phyloP scores from a whole-genome alignment of 768 basidiomycete genomes.

The Terana coerulea region DNA sequence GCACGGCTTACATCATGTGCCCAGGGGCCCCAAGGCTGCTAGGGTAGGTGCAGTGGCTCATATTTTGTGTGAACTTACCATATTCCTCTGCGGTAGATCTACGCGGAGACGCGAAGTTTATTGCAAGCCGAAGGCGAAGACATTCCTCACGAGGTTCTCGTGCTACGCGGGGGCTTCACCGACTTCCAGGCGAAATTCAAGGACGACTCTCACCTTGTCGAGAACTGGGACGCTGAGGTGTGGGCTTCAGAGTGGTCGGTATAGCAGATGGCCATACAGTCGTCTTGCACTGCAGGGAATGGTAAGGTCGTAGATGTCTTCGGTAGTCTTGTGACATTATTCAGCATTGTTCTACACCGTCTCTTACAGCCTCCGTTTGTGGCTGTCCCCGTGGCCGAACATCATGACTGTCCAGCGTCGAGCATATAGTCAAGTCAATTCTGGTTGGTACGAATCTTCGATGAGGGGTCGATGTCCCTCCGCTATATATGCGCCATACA shows the following conservation, averaged over 20 bases:
- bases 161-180: conserved; percentile 71
- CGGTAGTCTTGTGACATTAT: too few relatives aligned
- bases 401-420: too few relatives aligned
- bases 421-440: too few relatives aligned
- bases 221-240: conserved; percentile 69
- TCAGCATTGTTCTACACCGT: too few relatives aligned
- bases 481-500: too few relatives aligned
- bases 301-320: too few relatives aligned
- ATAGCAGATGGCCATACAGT: too few relatives aligned
- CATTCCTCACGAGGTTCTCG: conserved; percentile 51
- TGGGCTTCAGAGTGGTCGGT: conserved; percentile 46
- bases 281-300: too few relatives aligned
- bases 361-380: too few relatives aligned
- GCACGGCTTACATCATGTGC: neutral
- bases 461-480: too few relatives aligned
- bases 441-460: too few relatives aligned
- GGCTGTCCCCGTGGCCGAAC: too few relatives aligned
- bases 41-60: conserved; percentile 39
- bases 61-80: neutral
- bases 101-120: conserved; percentile 56
- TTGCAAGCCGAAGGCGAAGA: conserved; percentile 38
- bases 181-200: conserved; percentile 70
- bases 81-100: conserved; percentile 43
- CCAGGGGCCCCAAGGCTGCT: conserved; percentile 76
- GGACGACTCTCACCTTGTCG: conserved; percentile 68